Base-by-base conservation (phyloP, 768 basidiomycete genomes). In the Psilocybe cyanescens region DNA sequence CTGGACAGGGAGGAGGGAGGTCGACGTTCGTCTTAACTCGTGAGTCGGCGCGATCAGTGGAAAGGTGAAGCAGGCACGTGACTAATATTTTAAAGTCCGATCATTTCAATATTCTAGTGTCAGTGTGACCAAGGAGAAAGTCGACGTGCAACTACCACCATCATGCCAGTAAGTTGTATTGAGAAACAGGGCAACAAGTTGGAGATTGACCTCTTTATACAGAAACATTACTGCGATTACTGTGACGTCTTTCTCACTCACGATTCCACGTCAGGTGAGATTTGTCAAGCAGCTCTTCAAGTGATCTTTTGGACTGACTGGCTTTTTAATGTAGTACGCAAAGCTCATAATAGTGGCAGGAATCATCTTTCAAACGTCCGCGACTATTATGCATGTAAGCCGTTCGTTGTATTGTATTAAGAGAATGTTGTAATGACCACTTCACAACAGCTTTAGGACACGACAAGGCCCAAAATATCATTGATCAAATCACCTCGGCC, bases 381-480 rank as follows among this genome's bases (percentile, higher is more conserved):
- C 61, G 97, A 99, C 70, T 99, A 99, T 75, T 99, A 97, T 77
- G 94, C 95, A 11, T 95, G 95, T 95, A 64, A 59, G 90, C 64
- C 28, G 14, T 28, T 48, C 11, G 3, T 28, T 17, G 24, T 24
- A 24, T 24, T 24, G 24, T 16, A 35, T 41, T 8, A 17, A 41
- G 31, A 6, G 48, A 12, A 29, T 57, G 41, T 44, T 33, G 74
- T 33, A 35, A 58, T 65, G 12, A 58, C 51, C 47, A 60, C 59
- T 67, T 47, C 62, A 53, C 19, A 55, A 17, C 61, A 93, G 91
- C 91, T 1, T 85, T 94, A 58, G 91, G 91, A 58, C 95, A 98
- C 76, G 96, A 99, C 83, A 97, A 97, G 75, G 96, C 97, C 16
- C 97, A 99, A 76, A 94, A 80, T 69, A 95, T 99, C 73, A 99